Conservation (phyloP, 1,139 yeast species). For the Saccharomyces hybrid region DNA sequence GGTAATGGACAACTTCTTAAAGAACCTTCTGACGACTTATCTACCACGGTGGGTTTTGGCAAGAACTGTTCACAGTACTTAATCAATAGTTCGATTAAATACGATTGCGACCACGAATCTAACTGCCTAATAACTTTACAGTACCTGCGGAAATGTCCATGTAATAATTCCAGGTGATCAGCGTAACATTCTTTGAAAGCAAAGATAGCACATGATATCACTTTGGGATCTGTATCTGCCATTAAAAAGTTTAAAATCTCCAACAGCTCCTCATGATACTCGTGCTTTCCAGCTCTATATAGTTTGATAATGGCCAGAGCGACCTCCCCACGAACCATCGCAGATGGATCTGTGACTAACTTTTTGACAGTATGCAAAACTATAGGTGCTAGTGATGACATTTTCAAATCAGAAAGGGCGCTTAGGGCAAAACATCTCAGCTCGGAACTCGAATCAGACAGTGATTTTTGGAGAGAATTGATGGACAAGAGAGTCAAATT, state of each 20-base stretch:
- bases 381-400: constrained; percentile 75
- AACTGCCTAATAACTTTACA: constrained; percentile 48
- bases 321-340: constrained; percentile 71
- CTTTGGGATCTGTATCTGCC: constrained; percentile 56
- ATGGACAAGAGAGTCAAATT: constrained; percentile 83
- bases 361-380: constrained; percentile 65
- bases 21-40: constrained; percentile 28
- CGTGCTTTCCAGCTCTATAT: constrained; percentile 31
- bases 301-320: constrained; percentile 72
- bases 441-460: constrained; percentile 62
- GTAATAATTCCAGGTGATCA: constrained; percentile 55
- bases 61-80: constrained; percentile 59
- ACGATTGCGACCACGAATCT: constrained; percentile 70
- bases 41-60: constrained; percentile 41
- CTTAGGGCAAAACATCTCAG: constrained; percentile 68
- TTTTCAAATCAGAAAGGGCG: constrained; percentile 71
- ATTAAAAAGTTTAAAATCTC: constrained; percentile 48
- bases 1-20: constrained; percentile 36
- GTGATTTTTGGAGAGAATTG: constrained; percentile 81
- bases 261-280: constrained; percentile 40
- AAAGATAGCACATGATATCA: constrained; percentile 62
- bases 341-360: constrained; percentile 62
- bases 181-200: constrained; percentile 50
- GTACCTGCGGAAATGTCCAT: constrained; percentile 59
- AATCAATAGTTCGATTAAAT: constrained; percentile 53